Percentiles rank a stretch among this genome's conserved stretches.
Conservation (phyloP, 2,329 filamentous ascomycete genomes). For the Dothistroma pini region DNA sequence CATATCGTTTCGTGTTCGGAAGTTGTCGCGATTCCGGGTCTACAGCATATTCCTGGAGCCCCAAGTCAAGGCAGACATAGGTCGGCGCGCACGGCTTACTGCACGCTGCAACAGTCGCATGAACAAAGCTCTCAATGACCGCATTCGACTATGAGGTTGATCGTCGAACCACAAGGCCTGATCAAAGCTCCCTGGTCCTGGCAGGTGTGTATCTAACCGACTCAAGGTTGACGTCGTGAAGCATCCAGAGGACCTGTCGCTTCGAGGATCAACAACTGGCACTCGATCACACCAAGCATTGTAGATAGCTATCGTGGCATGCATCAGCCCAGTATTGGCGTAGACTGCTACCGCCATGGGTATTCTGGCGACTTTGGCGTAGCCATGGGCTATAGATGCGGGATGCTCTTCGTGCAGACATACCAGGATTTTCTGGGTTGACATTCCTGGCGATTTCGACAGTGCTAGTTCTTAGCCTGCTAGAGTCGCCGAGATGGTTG, state of each 20-base stretch:
- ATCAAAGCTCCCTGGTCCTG: conserved; percentile 21
- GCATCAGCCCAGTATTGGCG: conserved; percentile 22
- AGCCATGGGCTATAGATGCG: conserved; percentile 20
- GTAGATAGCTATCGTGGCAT: conserved; percentile 23
- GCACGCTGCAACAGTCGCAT: conserved; percentile 12
- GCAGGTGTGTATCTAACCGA: conserved; percentile 22
- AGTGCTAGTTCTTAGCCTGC: conserved; percentile 20
- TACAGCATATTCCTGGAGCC: conserved; percentile 16
- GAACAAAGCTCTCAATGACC: conserved; percentile 16
- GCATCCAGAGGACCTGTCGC: conserved; percentile 21
- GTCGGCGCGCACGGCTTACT: conserved; percentile 18
- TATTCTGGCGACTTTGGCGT: conserved; percentile 18
- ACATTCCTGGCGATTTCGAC: conserved; percentile 34
- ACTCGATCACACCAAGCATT: conserved; percentile 21
- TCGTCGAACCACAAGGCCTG: conserved; percentile 19
- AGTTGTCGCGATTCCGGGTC: conserved; percentile 11
- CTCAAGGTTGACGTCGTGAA: conserved; percentile 17
- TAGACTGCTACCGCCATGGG: conserved; percentile 21
- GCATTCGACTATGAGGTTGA: conserved; percentile 18
- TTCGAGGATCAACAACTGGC: conserved; percentile 18
- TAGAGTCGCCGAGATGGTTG: conserved; percentile 20
- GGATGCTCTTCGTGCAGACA: conserved; percentile 22
- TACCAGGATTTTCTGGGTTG: conserved; percentile 20
- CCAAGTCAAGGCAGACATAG: conserved; percentile 20
- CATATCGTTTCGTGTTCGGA: conserved; percentile 13